Base-by-base conservation (phyloP, 2,329 filamentous ascomycete species). In the Fusarium veterinarium region DNA sequence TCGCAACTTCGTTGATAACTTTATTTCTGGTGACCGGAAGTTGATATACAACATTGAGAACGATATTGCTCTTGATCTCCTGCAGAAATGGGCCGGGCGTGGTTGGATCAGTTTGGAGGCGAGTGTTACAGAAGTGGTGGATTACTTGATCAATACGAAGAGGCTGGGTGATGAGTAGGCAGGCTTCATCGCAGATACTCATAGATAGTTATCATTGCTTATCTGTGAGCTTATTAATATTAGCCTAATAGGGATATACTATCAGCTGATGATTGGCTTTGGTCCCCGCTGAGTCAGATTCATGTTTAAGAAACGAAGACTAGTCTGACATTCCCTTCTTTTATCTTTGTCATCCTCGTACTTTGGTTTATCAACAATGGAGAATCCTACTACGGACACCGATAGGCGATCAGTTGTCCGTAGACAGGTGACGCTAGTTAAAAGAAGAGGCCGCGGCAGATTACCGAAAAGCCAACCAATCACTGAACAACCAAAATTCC, bases 81-180 rank as follows among this genome's bases (percentile, higher is more conserved):
- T 74, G 3, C 33, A 56, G 42, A 74, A 72, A 40, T 74, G 72
- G 72, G 61, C 72, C 1, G 68, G 61, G 8, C 68, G 72, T 12
- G 60, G 51, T 20, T 72, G 71, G 71, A 60, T 72, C 2, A 31
- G 44, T 17, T 33, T 74, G 31, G 60, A 72, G 28, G 45, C 33
- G 1, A 53, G 44, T 23, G 17, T 74, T 5, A 33, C 16, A n/a
- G 71, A 73, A 49, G 59, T 49, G 14, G 35, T 71, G 37, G 42
- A 64, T 30, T 69, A 62, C 23, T 55, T 71, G 4, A 11, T 71
- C 16, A 65, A 58, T n/a, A 14, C 17, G 1, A 61, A 61, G 45
- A 60, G 38, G 3, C 10, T 64, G 37, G 33, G 31, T 45, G 3
- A 16, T 16, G 25, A 52, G 6, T 52, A 60, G 20, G 2, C 10